Evolutionary conservation across 2,329 filamentous ascomycete genomes (phyloP).

Genomic region (Pseudogymnoascus sp.): DNA sequence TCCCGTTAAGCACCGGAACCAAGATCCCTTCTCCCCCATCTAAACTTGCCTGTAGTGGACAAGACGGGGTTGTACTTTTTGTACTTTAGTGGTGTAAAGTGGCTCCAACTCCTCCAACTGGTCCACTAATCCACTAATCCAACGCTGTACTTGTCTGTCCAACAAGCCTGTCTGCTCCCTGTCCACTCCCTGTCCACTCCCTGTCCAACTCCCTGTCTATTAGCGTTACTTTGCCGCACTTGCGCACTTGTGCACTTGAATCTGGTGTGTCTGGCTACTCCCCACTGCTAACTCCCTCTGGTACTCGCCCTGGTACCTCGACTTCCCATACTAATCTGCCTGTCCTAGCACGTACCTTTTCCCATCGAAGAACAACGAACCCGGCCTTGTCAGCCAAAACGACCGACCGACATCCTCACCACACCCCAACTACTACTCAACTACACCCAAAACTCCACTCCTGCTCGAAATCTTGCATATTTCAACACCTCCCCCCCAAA

Average conservation of each 20-base stretch:
- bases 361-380: not conserved
- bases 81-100: too few species aligned
- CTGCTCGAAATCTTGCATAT: not conserved
- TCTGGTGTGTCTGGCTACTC: too few species aligned
- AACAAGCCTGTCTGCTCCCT: too few species aligned
- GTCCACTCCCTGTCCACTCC: too few species aligned
- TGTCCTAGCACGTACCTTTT: not conserved
- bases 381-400: not conserved
- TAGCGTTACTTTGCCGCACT: too few species aligned
- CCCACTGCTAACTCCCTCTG: not conserved
- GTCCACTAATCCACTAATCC: too few species aligned
- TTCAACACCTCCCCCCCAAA: not conserved
- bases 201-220: too few species aligned
- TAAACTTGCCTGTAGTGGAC: not conserved
- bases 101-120: too few species aligned
- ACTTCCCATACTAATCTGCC: not conserved
- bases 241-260: too few species aligned
- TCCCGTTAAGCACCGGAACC: conserved; percentile 3
- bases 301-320: not conserved
- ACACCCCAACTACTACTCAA: not conserved
- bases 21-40: not conserved
- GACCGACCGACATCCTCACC: not conserved
- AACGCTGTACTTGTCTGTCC: too few species aligned
- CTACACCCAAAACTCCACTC: not conserved
- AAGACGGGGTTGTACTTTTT: too few species aligned